phyloP scores from a whole-genome alignment of 202 grass and related monocot genomes.

The Panicum hallii region DNA sequence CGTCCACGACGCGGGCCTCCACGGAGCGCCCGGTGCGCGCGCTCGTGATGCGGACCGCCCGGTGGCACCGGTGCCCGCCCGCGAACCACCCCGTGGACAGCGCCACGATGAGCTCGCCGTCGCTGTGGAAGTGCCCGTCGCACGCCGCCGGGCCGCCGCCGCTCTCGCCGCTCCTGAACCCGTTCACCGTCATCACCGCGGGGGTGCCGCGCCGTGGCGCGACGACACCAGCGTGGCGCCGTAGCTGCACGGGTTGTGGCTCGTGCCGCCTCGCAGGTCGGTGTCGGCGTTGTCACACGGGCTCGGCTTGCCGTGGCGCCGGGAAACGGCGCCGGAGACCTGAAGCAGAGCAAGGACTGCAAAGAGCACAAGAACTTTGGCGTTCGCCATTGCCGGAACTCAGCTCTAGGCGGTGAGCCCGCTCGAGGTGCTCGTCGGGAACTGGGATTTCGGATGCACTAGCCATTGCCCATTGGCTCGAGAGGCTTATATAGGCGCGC shows the following conservation, averaged over 20 bases:
- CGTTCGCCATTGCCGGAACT: neutral
- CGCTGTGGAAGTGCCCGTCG: conserved; percentile 42
- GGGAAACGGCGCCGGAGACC: neutral
- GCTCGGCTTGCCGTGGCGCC: conserved; percentile 28
- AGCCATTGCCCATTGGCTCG: no score
- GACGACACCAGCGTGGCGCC: no score
- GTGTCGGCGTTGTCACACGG: no score
- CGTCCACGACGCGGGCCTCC: conserved; percentile 55
- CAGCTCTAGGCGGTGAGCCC: neutral
- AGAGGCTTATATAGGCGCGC: no score
- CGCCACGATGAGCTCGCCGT: conserved; percentile 40
- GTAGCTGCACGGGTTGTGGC: no score
- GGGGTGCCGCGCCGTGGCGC: neutral
- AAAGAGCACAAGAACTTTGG: neutral
- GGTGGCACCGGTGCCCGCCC: conserved; percentile 37
- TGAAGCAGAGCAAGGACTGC: conserved; percentile 11
- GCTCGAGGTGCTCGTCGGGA: neutral
- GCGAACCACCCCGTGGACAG: conserved; percentile 55
- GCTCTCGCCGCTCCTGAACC: conserved; percentile 17
- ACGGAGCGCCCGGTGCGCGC: conserved; percentile 10
- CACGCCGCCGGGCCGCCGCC: conserved; percentile 34
- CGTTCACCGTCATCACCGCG: conserved; percentile 46
- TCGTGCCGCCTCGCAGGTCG: no score
- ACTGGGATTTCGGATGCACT: no score
- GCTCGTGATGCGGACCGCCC: conserved; percentile 48